Evolutionary conservation across 371 early-diverging fungal genomes (phyloP).

Genomic region (Mortierella sp.): DNA sequence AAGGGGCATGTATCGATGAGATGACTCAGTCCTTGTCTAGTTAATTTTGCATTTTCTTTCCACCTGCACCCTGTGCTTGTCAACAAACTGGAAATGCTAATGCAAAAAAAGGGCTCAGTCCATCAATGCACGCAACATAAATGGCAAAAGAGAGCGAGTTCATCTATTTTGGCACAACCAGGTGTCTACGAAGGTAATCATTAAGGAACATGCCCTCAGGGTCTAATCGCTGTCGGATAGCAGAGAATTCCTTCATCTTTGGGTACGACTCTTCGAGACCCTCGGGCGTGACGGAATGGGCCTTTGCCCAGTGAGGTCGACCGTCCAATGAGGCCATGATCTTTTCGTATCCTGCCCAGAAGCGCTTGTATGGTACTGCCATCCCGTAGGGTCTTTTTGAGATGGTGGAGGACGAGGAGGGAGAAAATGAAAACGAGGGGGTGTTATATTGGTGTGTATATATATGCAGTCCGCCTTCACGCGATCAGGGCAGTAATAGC

Average conservation of each 20-base stretch:
- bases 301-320: constrained; percentile 90
- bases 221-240: constrained; percentile 74
- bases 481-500: background rate
- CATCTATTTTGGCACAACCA: constrained; percentile 48
- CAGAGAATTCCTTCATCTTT: constrained; percentile 70
- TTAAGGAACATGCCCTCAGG: constrained; percentile 84
- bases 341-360: constrained; percentile 83
- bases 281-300: constrained; percentile 70
- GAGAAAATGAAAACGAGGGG: background rate
- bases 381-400: constrained; percentile 75
- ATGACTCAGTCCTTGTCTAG: background rate
- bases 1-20: too few species aligned
- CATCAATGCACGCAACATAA: background rate
- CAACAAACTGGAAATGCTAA: too few species aligned
- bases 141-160: background rate
- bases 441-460: background rate
- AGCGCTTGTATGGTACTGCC: constrained; percentile 80
- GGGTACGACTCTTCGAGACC: constrained; percentile 77
- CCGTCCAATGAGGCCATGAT: constrained; percentile 83
- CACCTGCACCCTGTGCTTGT: too few species aligned
- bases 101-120: background rate
- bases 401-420: background rate
- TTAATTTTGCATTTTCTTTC: too few species aligned
- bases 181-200: constrained; percentile 78
- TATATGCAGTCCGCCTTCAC: background rate